These are phyloP conservation scores for Phaeosphaeriaceae sp. DNA, from an alignment of 2,329 filamentous ascomycete species.

Conservation along the genomic window DNA sequence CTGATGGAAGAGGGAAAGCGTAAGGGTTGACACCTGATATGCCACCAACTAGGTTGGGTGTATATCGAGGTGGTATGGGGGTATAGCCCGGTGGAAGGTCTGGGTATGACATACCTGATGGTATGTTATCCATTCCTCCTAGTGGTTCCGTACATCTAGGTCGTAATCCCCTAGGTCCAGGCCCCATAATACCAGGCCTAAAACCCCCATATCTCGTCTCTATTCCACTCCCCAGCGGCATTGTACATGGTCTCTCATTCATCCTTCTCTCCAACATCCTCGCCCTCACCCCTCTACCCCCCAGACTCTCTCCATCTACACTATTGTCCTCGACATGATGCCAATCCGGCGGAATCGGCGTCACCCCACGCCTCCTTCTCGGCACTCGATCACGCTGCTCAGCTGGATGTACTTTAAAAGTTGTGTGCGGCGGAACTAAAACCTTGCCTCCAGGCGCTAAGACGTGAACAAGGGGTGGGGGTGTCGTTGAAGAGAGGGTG, in stretches of 20 bases:
- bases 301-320: neutral
- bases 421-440: constrained; percentile 22
- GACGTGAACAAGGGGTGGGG: constrained; percentile 32
- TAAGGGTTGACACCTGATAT: constrained; percentile 2
- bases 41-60: neutral
- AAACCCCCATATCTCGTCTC: neutral
- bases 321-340: no score
- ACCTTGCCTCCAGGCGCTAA: constrained; percentile 24
- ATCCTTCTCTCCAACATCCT: neutral
- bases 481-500: constrained; percentile 19
- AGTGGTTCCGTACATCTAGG: neutral
- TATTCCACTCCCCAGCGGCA: constrained; percentile 1
- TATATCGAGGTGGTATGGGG: constrained; percentile 2
- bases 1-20: constrained; percentile 3
- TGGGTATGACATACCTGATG: no score
- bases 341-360: no score
- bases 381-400: neutral
- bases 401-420: neutral
- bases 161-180: neutral
- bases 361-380: neutral
- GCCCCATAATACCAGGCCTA: constrained; percentile 1
- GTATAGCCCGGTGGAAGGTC: constrained; percentile 12
- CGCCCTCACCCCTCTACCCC: neutral
- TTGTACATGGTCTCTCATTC: neutral
- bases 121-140: neutral